These are phyloP conservation scores for Coemansia sp. DNA, from an alignment of 192 early-diverging fungal species.

Conservation along the genomic window DNA sequence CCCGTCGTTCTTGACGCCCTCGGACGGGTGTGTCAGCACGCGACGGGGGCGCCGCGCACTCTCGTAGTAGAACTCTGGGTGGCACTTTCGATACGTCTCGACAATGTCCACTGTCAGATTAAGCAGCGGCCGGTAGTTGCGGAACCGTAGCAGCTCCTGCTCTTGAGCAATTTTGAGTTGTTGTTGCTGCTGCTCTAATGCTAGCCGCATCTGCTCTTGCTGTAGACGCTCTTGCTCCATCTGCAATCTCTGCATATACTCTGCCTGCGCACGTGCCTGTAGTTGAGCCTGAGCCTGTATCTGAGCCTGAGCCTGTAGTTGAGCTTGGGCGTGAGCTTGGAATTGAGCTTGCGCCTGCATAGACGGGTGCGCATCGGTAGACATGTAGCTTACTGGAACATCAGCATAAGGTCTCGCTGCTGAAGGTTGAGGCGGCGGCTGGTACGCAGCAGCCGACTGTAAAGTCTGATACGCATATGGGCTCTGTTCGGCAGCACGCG, in stretches of 20 bases:
- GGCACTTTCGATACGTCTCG: slow-evolving; percentile 71
- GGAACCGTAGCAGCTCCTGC: slow-evolving; percentile 42
- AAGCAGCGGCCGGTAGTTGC: slow-evolving; percentile 55
- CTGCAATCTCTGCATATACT: slow-evolving; percentile 33
- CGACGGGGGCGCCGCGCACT: slow-evolving; percentile 77
- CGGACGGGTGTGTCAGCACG: slow-evolving; percentile 91
- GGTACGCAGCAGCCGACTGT: neutral
- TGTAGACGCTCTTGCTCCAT: slow-evolving; percentile 24
- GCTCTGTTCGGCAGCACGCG: slow-evolving; percentile 7
- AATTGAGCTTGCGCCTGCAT: slow-evolving; percentile 9
- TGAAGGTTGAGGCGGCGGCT: neutral
- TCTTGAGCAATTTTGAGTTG: slow-evolving; percentile 39
- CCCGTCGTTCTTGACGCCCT: slow-evolving; percentile 86
- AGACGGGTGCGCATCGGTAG: slow-evolving; percentile 13
- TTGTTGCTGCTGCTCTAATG: slow-evolving; percentile 39
- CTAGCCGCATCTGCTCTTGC: slow-evolving; percentile 32
- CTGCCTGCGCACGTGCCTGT: slow-evolving; percentile 32
- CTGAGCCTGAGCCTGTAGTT: slow-evolving; percentile 17
- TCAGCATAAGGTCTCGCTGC: slow-evolving; percentile 6
- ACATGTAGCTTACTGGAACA: slow-evolving; percentile 8
- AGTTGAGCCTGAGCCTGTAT: slow-evolving; percentile 18
- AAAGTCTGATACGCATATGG: slow-evolving; percentile 6
- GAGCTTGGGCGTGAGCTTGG: slow-evolving; percentile 22
- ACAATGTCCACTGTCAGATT: slow-evolving; percentile 64
- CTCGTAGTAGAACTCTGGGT: slow-evolving; percentile 83